Percentiles rank a stretch among this genome's conserved stretches.
Conservation (phyloP, 2,329 filamentous ascomycete species). For the Macroventuria anomochaeta region DNA sequence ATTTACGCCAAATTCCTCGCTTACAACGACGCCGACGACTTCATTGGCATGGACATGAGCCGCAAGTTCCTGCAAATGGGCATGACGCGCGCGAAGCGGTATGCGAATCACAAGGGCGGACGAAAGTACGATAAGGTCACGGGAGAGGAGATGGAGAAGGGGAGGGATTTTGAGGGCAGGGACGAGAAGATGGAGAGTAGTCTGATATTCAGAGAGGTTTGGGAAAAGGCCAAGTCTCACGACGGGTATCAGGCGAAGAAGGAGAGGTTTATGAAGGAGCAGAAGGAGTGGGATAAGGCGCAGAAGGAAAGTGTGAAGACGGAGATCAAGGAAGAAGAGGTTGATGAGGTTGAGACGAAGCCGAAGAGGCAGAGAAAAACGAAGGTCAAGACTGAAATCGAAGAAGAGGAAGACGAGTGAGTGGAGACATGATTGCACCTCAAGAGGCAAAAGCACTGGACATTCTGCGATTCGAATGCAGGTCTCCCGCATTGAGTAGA, state of each 20-base stretch:
- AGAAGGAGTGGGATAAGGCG: constrained; percentile 52
- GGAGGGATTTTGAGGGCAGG: constrained; percentile 53
- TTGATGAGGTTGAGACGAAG: not conserved
- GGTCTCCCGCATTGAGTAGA: not conserved
- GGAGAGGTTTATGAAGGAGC: constrained; percentile 56
- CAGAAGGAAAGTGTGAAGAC: constrained; percentile 17
- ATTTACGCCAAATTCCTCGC: constrained; percentile 60
- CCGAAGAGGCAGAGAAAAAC: too few relatives aligned
- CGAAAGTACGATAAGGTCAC: constrained; percentile 59
- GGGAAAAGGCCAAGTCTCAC: constrained; percentile 56
- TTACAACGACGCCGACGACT: constrained; percentile 61
- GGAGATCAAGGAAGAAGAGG: not conserved
- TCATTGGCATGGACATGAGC: constrained; percentile 70
- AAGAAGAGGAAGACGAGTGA: constrained; percentile 1
- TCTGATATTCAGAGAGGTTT: constrained; percentile 57
- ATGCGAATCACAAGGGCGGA: constrained; percentile 64
- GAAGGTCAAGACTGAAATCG: too few relatives aligned
- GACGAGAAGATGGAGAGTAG: constrained; percentile 60
- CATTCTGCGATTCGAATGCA: not conserved
- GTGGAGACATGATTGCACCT: not conserved
- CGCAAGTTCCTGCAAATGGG: constrained; percentile 71
- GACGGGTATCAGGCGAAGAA: constrained; percentile 56
- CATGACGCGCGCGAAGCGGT: constrained; percentile 66
- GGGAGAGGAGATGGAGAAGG: constrained; percentile 54
- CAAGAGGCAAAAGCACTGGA: not conserved